Evolutionary conservation across 805 yeast genomes (phyloP), one percentile per base, ranked within the genome.

Genomic region (Maudiozyma serrabonitensis): DNA sequence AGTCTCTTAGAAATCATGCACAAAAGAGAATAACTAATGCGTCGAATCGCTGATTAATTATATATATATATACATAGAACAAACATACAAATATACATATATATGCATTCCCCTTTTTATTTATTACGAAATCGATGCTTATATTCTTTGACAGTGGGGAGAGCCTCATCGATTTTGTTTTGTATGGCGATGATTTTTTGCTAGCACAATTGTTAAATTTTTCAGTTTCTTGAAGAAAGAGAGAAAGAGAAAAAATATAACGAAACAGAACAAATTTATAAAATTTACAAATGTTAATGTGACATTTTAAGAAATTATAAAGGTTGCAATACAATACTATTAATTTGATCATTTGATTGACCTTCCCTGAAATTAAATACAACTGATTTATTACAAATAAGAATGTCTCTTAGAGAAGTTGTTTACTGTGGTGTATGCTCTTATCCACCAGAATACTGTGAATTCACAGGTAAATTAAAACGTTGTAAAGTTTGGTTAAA

Each of bases 401-500:
- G n/a, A 7, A 54, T 53, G 50, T 43, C 53, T 11, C 65, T 75
- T 34, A 70, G 63, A 54, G 60, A 64, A 23, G 78, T 82, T 19
- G 60, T 75, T 15, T 87, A 87, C 69, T 87, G 96, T 64, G 88
- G 80, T 5, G 77, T 87, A 13, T 87, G 96, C 64, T 69, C 87
- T 1, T 82, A 77, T 62, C 95, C 96, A n/a, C 87, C 87, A 4
- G 96, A 81, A 51, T 90, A 82, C 69, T 90, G 98, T 70, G 97
- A 91, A 64, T 90, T 90, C 63, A 93, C 95, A 12, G 86, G 84
- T 43, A 70, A 81, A 26, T 75, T 86, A 67, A 83, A 82, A 62
- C 80, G 87, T 62, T 90, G 98, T 70, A 87, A 85, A 59, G 80
- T 76, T 21, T 88, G 96, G 95, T 74, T 91, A 42, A 71, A 76